Percentiles rank a stretch among this genome's conserved stretches.
These are phyloP conservation scores for Penicillium cosmopolitanum DNA, from an alignment of 495 filamentous ascomycete species.

Conservation along the genomic window DNA sequence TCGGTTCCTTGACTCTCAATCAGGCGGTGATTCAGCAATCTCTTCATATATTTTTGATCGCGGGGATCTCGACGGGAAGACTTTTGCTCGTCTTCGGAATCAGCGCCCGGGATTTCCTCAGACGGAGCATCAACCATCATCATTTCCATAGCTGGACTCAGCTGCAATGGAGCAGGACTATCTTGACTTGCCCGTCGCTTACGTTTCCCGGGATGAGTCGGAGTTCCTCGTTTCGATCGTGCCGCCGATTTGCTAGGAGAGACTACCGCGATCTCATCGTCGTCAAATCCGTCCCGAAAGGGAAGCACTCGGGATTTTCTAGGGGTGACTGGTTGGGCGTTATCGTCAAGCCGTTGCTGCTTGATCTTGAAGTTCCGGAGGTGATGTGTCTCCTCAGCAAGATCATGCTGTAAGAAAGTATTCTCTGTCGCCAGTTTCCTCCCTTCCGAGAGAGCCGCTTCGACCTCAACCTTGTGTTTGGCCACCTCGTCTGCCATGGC, in stretches of 20 bases:
- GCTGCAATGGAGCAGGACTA: constrained; percentile 57
- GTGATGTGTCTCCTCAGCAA: constrained; percentile 59
- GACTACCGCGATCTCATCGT: constrained; percentile 64
- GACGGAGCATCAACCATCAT: constrained; percentile 27
- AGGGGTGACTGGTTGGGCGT: constrained; percentile 56
- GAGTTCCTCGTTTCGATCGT: constrained; percentile 57
- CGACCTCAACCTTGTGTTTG: constrained; percentile 59
- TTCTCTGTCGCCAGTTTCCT: constrained; percentile 67
- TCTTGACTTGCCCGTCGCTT: constrained; percentile 60
- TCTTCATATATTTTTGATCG: constrained; percentile 54
- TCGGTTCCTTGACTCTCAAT: constrained; percentile 51
- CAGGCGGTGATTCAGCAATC: constrained; percentile 60
- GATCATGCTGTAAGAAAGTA: constrained; percentile 66
- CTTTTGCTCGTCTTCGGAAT: constrained; percentile 14
- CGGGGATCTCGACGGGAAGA: constrained; percentile 7
- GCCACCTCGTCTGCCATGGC: constrained; percentile 57
- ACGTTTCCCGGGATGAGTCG: constrained; percentile 63
- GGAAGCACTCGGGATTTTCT: constrained; percentile 58
- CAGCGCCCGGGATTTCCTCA: constrained; percentile 26
- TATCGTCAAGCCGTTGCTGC: constrained; percentile 40
- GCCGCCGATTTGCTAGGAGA: constrained; percentile 59
- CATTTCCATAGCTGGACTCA: constrained; percentile 47
- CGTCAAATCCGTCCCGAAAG: constrained; percentile 73
- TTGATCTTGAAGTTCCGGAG: constrained; percentile 51
- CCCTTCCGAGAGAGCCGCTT: constrained; percentile 56